Base-by-base conservation (phyloP, 2,329 filamentous ascomycete genomes). In the Ceratocystis papillata region DNA sequence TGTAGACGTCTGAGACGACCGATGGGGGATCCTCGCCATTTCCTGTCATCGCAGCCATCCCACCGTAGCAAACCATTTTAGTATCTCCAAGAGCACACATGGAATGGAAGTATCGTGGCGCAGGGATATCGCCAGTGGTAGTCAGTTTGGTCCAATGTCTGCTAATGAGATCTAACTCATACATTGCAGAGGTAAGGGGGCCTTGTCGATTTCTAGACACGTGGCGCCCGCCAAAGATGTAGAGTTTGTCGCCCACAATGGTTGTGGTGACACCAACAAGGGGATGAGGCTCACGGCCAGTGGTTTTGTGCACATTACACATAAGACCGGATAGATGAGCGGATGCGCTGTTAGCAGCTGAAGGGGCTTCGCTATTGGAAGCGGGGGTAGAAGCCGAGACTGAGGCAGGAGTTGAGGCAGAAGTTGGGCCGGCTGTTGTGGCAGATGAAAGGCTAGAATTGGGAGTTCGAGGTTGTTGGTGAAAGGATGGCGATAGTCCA, bases 1-100 rank as follows among this genome's bases (percentile, higher is more conserved):
- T 89, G 75, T 97, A 90, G 65, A 97, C 90, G 76, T 99, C 94
- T 5, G 93, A 96, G 92, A 99, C 96, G 66, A 97, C 94, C 1
- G 91, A 87, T 3, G 97, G 89, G 46, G 90, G 86, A 71, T 91
- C 88, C 10, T 79, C 78, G 17, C 76, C 75, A 60, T 75, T 71
- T 44, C 80, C 75, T 57, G 81, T 78, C n/a, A 66, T 12, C 2
- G 65, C 61, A 8, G 93, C 96, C 94, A 99, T 99, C 71, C 94
- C 94, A 67, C 94, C 94, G 75, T 97, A 99, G 76, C 93, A 97
- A 2, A 99, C 93, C 74, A 99, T 81, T 75, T 97, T 99, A 2
- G 90, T 93, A 73, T 97, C 94, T 25, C 94, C 94, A 1, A 99
- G 78, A 1, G 90, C 83, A 74, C 94, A 99, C 75, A 97, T 89